Evolutionary conservation across 75 land plant species (phyloP), one percentile per base, ranked within the genome.

Genomic region (Larix kaempferi): DNA sequence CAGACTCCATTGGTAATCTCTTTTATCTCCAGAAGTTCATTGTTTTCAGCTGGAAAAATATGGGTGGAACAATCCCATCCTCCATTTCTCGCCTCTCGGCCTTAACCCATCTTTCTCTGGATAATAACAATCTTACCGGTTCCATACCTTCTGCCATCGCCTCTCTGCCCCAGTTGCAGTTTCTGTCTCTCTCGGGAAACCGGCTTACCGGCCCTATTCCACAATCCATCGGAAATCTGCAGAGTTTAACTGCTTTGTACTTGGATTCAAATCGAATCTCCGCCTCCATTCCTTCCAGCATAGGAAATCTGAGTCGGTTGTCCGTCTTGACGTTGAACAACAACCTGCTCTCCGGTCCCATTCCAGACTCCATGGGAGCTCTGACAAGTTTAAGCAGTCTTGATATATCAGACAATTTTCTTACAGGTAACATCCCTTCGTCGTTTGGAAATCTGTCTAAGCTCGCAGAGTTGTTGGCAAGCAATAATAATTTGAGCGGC

Each of bases 371-470:
- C 59, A 13, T 57, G 59, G 13, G 59, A 12, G 17, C 13, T 17
- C 59, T 57, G 1, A 57, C 13, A 57, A 12, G 59, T 1, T 12
- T 57, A 57, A 57, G 33, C 59, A 57, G 59, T 13, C 17, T 57
- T 57, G 59, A 57, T 17, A 0, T 57, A 33, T 65, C 84, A 1
- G 44, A 71, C 72, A 84, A 84, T 55, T 29, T 17, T 22, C 78
- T 84, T 23, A 76, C 71, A 26, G 85, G 83, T 27, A 23, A 60
- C 44, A 52, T 84, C 35, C 85, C 85, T 37, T 33, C 39, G 17
- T 33, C 71, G 14, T 16, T 66, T 5, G 71, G 71, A 15, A 66
- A 66, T 39, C 71, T 66, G 11, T 66, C 71, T 35, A 66, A 39
- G 6, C 71, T 66, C 29, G 16, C 71, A 16, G 71, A 16, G 39